Evolutionary conservation across 1,139 yeast species (phyloP), one percentile per base, ranked within the genome.

Genomic region (Kodamaea suecica): DNA sequence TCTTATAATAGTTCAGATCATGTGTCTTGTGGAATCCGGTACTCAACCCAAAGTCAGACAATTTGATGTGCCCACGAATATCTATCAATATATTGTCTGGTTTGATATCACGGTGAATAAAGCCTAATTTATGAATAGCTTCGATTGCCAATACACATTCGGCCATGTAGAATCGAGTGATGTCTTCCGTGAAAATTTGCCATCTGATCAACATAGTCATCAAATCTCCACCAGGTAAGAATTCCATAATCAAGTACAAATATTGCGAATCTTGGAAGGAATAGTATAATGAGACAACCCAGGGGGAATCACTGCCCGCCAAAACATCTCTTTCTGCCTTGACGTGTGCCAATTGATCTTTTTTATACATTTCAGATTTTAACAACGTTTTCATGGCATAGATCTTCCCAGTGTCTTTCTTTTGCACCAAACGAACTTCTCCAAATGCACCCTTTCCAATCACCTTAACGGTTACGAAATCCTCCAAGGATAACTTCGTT

Each of bases 401-500:
- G 12, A 84, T 83, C 55, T 84, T 84, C 34, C 94, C 94, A 1
- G 90, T 82, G 53, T 84, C 92, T 41, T 65, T 73, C 65, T 84
- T 84, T 57, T 84, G 94, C n/a, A 83, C 94, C 40, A 84, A 63
- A 50, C 94, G 65, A 30, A 84, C 94, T 52, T 84, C 94, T 49
- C 94, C 94, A 61, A 84, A 84, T 0, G 94, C 94, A 56, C 94
- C 94, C 55, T 84, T 84, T 48, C 94, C 94, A 49, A 84, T 84
- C 14, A 84, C 92, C 56, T 84, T 84, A 20, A 84, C 90, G 1
- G 92, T 83, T 38, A 69, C 74, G 55, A 84, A 84, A 59, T 84
- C 94, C 35, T 82, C 90, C 34, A 84, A 57, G 0, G 87, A 70
- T 36, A 84, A 60, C 55, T 86, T 78, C 3, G 94, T 84, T 63